These are phyloP conservation scores for Claviceps digitariae DNA, from an alignment of 2,329 filamentous ascomycete genomes.

Conservation along the genomic window DNA sequence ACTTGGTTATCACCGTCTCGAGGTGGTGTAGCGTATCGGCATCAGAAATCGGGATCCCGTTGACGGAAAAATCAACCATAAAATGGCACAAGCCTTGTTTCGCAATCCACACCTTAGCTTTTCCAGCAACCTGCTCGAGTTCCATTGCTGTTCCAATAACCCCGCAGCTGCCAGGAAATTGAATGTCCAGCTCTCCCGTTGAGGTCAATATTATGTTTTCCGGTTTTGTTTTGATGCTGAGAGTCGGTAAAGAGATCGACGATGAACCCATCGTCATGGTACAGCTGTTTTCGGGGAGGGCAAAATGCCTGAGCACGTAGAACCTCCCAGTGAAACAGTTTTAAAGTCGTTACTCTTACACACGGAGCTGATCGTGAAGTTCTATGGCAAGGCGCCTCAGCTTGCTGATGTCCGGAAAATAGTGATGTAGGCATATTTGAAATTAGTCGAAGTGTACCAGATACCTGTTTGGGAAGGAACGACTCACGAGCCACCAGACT, in stretches of 20 bases:
- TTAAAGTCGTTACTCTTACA: background rate
- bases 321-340: background rate
- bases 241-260: slow-evolving; percentile 13
- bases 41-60: slow-evolving; percentile 9
- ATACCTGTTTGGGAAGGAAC: background rate
- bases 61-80: slow-evolving; percentile 13
- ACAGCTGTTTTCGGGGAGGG: background rate
- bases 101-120: slow-evolving; percentile 20
- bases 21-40: slow-evolving; percentile 6
- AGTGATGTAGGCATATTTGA: background rate
- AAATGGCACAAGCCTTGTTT: slow-evolving; percentile 18
- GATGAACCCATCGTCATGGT: slow-evolving; percentile 5
- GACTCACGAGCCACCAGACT: background rate
- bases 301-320: background rate
- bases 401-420: background rate
- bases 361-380: background rate
- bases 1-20: slow-evolving; percentile 11
- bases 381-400: background rate
- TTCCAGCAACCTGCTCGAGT: slow-evolving; percentile 11
- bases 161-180: slow-evolving; percentile 9
- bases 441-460: background rate
- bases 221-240: slow-evolving; percentile 11
- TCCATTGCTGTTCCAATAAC: slow-evolving; percentile 10
- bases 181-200: slow-evolving; percentile 14
- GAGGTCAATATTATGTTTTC: slow-evolving; percentile 13